Evolutionary conservation across 495 filamentous ascomycete species (phyloP), one percentile per base, ranked within the genome.

Genomic region (Trichoderma erinaceum): DNA sequence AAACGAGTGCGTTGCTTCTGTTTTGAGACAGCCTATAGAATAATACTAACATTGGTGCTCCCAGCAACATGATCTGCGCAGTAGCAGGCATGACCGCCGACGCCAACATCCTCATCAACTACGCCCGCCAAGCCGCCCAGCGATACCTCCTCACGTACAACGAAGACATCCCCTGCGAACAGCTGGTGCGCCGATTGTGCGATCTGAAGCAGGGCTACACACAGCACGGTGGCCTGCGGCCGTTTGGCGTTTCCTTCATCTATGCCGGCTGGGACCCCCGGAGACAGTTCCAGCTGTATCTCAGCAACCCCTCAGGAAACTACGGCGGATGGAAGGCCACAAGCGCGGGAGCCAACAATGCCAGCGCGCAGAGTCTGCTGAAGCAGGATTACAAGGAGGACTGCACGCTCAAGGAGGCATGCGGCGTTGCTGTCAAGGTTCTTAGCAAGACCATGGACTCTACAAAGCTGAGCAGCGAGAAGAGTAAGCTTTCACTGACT

Each of bases 321-420:
- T 99, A 99, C 75, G 95, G 95, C 66, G 95, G 95, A 63, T 99
- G 95, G 95, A 98, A 98, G 81, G 95, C 95, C 16, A 99, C 95
- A 67, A 97, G 92, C 71, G 92, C 97, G 27, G 95, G 95, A 43
- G 95, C 96, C 69, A 98, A 98, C 84, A 97, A 98, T 76, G 95
- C 96, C 64, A 96, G 92, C 73, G 96, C 96, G 32, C 94, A 97
- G 81, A 97, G 92, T 81, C 81, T 99, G 75, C 80, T 99, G 77
- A 99, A 99, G 86, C 95, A 99, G 78, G 95, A 99, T 78, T 99
- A 98, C 81, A 97, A 98, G 85, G 95, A 98, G 80, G 92, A 97
- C 71, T 96, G 91, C 75, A 87, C 91, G 70, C 79, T 99, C 76
- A 92, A 97, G 84, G 94, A 98, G 83, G 95, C 95, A 8, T 98